Evolutionary conservation across 1,284 basidiomycete genomes (phyloP).

Genomic region (Cryptococcus deneoformans): DNA sequence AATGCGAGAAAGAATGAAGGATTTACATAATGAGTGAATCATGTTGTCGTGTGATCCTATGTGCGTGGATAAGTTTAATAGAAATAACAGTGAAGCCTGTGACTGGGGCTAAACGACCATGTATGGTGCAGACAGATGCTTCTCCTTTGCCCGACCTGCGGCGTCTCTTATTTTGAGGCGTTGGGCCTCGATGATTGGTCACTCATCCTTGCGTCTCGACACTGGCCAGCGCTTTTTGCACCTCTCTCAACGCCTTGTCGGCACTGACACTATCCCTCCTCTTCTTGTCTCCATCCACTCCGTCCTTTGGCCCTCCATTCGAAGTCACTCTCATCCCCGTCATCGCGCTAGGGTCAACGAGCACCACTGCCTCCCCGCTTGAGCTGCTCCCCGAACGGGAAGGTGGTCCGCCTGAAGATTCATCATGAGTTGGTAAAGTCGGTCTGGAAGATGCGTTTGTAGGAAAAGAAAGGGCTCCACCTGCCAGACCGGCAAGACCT

Average conservation of each 20-base stretch:
- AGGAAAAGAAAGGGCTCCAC: conserved; percentile 5
- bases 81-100: too few relatives aligned
- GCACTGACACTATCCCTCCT: conserved; percentile 52
- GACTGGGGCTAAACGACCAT: too few relatives aligned
- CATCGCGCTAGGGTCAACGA: conserved; percentile 23
- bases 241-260: conserved; percentile 63
- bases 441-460: conserved; percentile 14
- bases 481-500: neutral
- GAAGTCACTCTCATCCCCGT: conserved; percentile 9
- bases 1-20: neutral
- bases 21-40: too few relatives aligned
- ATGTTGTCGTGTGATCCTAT: neutral
- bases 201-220: conserved; percentile 28
- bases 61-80: too few relatives aligned
- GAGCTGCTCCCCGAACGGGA: conserved; percentile 18
- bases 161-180: neutral
- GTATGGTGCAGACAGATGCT: neutral
- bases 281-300: conserved; percentile 10
- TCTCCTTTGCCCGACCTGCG: neutral
- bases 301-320: conserved; percentile 1
- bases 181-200: neutral
- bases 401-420: conserved; percentile 23
- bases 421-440: conserved; percentile 41
- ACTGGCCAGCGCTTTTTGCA: conserved; percentile 68
- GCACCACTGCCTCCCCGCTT: conserved; percentile 23